Base-by-base conservation (phyloP, 192 early-diverging fungal species). In the Coemansia sp. region DNA sequence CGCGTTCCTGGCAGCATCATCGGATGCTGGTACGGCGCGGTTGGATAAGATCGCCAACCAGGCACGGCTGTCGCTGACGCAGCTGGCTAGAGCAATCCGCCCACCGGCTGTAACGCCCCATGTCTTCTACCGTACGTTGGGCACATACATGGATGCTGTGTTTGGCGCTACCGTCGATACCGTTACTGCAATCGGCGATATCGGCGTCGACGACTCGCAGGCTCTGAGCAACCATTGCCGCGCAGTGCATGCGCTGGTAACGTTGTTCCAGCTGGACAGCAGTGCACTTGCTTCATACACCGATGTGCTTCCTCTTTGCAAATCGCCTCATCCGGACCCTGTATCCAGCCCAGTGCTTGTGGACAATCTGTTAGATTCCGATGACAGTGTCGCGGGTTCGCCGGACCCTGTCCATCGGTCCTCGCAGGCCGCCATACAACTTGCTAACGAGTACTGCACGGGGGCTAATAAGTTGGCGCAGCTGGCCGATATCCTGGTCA, bases 131-230 rank as follows among this genome's bases (percentile, higher is more conserved):
- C 40, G 58, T 14, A 47, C 57, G 1, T 20, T 72, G 14, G 70
- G 63, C 25, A 27, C 33, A 25, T 60, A 59, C 50, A 10, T 70
- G 13, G 70, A 73, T 31, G 67, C 67, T 9, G 64, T 67, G 20
- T 73, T 55, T 55, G 63, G 29, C 5, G 57, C 67, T 6, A 66
- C 59, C 14, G 52, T 70, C 17, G 64, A 53, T 19, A 45, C 45
- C 30, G 38, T 79, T 8, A 8, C 59, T 3, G 63, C 42, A 27
- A 33, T 79, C 17, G 36, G 57, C 15, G 76, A 79, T 27, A 73
- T 79, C 30, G 62, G 67, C 40, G 67, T 54, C 0, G 76, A 73
- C 34, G 70, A 79, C 56, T 79, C 76, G 61, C 63, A 73, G 41
- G 64, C 50, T 15, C 60, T 79, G 20, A 70, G 67, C 41, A 67